Evolutionary conservation across 2,329 filamentous ascomycete genomes (phyloP).

Genomic region (Cladosporium sp.): DNA sequence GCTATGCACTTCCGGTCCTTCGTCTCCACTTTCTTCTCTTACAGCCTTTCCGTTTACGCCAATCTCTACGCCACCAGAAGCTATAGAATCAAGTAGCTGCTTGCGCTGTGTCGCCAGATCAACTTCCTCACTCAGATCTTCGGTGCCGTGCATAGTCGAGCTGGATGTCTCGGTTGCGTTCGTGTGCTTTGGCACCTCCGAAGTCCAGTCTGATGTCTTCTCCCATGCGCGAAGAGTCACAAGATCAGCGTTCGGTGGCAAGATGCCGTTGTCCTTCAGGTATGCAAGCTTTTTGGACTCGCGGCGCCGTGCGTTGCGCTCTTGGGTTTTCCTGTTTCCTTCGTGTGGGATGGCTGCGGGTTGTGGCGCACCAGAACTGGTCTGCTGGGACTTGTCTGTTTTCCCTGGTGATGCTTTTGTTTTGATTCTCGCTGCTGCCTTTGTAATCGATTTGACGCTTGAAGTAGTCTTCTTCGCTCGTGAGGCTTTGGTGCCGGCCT

Average conservation of each 20-base stretch:
- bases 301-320: slow-evolving; percentile 58
- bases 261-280: slow-evolving; percentile 52
- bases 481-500: slow-evolving; percentile 23
- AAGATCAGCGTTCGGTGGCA: slow-evolving; percentile 55
- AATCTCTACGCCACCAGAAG: slow-evolving; percentile 56
- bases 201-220: slow-evolving; percentile 34
- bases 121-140: slow-evolving; percentile 32
- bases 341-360: slow-evolving; percentile 24
- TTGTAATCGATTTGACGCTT: background rate
- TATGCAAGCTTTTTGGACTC: slow-evolving; percentile 52
- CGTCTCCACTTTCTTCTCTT: slow-evolving; percentile 25
- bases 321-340: slow-evolving; percentile 55
- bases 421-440: background rate
- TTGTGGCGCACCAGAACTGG: background rate
- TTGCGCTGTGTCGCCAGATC: slow-evolving; percentile 30
- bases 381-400: background rate
- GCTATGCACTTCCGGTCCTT: slow-evolving; percentile 29
- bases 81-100: slow-evolving; percentile 55
- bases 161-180: slow-evolving; percentile 7
- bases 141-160: slow-evolving; percentile 17
- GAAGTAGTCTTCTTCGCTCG: background rate
- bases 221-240: slow-evolving; percentile 46
- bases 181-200: background rate
- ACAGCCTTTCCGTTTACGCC: slow-evolving; percentile 20
- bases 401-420: background rate